phyloP scores from a whole-genome alignment of 768 basidiomycete species.

The Lyophyllum decastes region DNA sequence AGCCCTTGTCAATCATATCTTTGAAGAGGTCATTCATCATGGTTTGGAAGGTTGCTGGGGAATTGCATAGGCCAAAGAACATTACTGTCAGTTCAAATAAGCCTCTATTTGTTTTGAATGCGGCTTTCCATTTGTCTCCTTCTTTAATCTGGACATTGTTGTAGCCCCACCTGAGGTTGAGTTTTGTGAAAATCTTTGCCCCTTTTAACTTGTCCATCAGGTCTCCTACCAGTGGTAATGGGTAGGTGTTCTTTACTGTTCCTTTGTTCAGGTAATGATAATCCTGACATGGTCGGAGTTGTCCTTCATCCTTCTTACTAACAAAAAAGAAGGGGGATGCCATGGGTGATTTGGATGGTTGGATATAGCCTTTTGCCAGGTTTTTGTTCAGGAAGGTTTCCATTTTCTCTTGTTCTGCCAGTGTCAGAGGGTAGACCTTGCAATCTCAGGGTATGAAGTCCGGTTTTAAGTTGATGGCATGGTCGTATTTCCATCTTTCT shows the following conservation, averaged over 20 bases:
- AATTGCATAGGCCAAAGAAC: slow-evolving; percentile 37
- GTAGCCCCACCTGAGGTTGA: slow-evolving; percentile 39
- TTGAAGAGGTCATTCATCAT: slow-evolving; percentile 44
- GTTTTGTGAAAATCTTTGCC: slow-evolving; percentile 27
- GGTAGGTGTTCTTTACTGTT: slow-evolving; percentile 26
- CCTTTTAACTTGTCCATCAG: slow-evolving; percentile 19
- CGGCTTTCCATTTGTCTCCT: slow-evolving; percentile 41
- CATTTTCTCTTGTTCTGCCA: no score
- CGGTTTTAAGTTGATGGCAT: no score
- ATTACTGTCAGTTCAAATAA: slow-evolving; percentile 37
- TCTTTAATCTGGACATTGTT: slow-evolving; percentile 36
- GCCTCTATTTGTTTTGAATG: slow-evolving; percentile 31
- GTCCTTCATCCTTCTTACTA: no score
- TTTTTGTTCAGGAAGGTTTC: no score
- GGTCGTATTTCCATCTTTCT: no score
- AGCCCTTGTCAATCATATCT: slow-evolving; percentile 27
- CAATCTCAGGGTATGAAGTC: no score
- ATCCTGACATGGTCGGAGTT: no score
- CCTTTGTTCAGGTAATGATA: background rate
- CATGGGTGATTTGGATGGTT: no score
- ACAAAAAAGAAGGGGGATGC: no score
- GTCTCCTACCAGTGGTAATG: slow-evolving; percentile 25
- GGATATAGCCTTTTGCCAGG: no score
- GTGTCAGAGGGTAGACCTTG: no score
- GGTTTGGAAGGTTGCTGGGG: slow-evolving; percentile 33